Percentiles rank a stretch among this genome's conserved stretches.
phyloP scores from a whole-genome alignment of 2,329 filamentous ascomycete species.

The Chrysosporium keratinophilum region DNA sequence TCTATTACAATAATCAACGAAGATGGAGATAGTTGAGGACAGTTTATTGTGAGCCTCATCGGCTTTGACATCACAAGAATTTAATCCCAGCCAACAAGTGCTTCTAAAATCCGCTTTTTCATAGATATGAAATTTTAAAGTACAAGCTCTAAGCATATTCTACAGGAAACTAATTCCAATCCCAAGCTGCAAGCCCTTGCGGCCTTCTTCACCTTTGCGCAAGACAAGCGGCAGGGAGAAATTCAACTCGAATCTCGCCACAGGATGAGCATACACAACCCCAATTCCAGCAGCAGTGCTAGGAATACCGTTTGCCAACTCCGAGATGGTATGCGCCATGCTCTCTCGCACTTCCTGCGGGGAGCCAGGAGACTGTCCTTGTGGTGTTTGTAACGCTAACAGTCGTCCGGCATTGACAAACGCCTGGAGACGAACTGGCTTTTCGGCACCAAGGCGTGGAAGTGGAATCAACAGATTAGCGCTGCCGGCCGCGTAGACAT shows the following conservation, averaged over 20 bases:
- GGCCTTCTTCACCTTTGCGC: constrained; percentile 70
- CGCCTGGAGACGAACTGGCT: constrained; percentile 73
- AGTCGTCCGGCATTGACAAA: constrained; percentile 87
- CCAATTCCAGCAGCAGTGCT: constrained; percentile 81
- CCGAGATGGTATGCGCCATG: constrained; percentile 51
- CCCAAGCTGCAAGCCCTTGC: constrained; percentile 90
- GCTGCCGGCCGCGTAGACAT: constrained; percentile 81
- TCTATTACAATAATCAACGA: background rate
- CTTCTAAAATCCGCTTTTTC: background rate
- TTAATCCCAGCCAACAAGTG: background rate
- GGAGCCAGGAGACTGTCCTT: constrained; percentile 39
- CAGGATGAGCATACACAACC: constrained; percentile 86
- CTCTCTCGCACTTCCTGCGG: constrained; percentile 37
- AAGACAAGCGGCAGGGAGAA: constrained; percentile 79
- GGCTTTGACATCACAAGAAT: background rate
- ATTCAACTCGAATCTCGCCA: constrained; percentile 90
- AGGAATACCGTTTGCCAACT: constrained; percentile 64
- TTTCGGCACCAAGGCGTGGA: constrained; percentile 69
- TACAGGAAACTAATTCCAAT: constrained; percentile 94
- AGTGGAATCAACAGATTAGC: constrained; percentile 77
- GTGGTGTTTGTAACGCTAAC: constrained; percentile 58
- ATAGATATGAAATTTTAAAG: background rate
- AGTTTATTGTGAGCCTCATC: background rate
- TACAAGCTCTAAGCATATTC: constrained; percentile 18
- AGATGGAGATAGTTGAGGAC: background rate